phyloP scores from a whole-genome alignment of 1,284 basidiomycete species.

The Caloboletus firmus region DNA sequence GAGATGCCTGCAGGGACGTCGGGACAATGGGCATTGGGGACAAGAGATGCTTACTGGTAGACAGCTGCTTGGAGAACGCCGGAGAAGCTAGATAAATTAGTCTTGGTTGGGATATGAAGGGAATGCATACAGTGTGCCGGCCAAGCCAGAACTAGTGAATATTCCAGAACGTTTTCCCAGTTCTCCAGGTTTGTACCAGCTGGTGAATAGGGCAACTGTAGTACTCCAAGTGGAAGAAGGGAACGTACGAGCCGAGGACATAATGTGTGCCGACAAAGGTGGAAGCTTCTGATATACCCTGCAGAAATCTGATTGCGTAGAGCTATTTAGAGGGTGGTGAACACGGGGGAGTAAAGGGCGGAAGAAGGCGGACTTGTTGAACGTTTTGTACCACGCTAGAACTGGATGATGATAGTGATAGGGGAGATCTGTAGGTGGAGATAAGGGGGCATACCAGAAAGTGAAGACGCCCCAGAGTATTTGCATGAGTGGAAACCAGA shows the following conservation, averaged over 20 bases:
- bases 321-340: conserved; percentile 42
- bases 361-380: conserved; percentile 44
- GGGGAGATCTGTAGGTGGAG: background rate
- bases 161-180: conserved; percentile 71
- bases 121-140: conserved; percentile 56
- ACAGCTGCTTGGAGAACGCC: conserved; percentile 69
- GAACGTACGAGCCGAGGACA: conserved; percentile 62
- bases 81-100: conserved; percentile 53
- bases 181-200: conserved; percentile 70
- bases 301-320: conserved; percentile 72
- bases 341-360: background rate
- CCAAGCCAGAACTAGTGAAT: conserved; percentile 67
- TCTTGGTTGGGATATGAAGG: background rate
- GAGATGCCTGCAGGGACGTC: conserved; percentile 43
- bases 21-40: background rate
- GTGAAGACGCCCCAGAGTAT: conserved; percentile 65
- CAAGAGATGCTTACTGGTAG: conserved; percentile 43
- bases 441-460: conserved; percentile 47
- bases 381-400: conserved; percentile 58
- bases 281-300: conserved; percentile 71
- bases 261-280: conserved; percentile 78
- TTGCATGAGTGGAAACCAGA: conserved; percentile 68
- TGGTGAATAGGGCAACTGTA: conserved; percentile 21
- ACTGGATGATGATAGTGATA: conserved; percentile 34
- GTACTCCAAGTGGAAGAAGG: background rate